Conservation (phyloP, 208 protist genomes). For the Trypanosoma theileri region DNA sequence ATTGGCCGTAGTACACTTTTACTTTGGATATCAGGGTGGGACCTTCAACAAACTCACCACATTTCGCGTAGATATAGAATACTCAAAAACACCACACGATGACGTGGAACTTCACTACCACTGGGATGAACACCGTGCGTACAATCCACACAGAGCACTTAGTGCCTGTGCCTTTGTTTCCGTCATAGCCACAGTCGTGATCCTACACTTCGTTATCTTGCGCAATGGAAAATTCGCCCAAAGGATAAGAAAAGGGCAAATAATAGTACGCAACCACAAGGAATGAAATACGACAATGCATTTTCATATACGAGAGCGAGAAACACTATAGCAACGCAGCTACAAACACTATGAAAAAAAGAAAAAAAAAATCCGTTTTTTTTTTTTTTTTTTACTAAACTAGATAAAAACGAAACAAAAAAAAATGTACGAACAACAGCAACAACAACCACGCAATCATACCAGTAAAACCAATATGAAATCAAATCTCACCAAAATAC, state of each 20-base stretch:
- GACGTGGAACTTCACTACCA: slow-evolving; percentile 45
- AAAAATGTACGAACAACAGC: no score
- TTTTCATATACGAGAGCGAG: background rate
- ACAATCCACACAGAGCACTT: slow-evolving; percentile 62
- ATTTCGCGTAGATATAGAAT: slow-evolving; percentile 37
- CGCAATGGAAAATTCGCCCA: slow-evolving; percentile 31
- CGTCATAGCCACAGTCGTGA: slow-evolving; percentile 39
- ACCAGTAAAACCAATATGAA: no score
- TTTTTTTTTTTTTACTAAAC: no score
- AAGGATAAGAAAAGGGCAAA: slow-evolving; percentile 42
- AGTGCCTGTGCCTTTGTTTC: slow-evolving; percentile 44
- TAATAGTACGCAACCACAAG: slow-evolving; percentile 41
- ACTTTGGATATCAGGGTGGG: slow-evolving; percentile 63
- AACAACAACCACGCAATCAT: no score
- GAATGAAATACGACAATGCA: slow-evolving; percentile 27
- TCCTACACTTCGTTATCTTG: slow-evolving; percentile 42
- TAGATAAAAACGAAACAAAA: no score
- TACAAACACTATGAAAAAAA: background rate
- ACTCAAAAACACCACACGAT: slow-evolving; percentile 29
- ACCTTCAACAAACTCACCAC: slow-evolving; percentile 61
- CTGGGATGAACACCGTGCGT: slow-evolving; percentile 67
- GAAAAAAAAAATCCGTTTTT: no score
- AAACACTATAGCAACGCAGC: background rate
- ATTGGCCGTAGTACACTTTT: slow-evolving; percentile 21
- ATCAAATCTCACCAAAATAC: no score